phyloP scores from a whole-genome alignment of 805 yeast genomes.

The Starmerella powellii region DNA sequence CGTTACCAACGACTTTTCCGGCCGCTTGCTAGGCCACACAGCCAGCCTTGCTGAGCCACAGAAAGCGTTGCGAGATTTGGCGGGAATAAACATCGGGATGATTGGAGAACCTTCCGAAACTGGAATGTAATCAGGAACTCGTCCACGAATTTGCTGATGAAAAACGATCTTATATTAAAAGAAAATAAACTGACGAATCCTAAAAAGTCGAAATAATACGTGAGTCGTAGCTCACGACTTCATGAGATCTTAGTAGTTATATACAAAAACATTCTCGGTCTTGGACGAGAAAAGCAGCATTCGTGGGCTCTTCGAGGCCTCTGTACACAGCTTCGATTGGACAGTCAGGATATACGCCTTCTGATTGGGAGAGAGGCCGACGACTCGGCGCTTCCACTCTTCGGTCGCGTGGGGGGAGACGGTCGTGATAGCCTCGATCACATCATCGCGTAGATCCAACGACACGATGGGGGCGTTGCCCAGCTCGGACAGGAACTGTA shows the following conservation, averaged over 20 bases:
- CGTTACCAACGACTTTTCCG: too few relatives aligned
- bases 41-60: too few relatives aligned
- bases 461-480: conserved; percentile 61
- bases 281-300: conserved; percentile 68
- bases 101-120: too few relatives aligned
- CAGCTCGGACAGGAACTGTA: conserved; percentile 41
- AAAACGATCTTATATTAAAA: too few relatives aligned
- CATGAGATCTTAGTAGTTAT: conserved; percentile 32
- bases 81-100: too few relatives aligned
- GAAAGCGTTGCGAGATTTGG: too few relatives aligned
- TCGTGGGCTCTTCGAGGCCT: conserved; percentile 54
- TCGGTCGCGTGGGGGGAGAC: conserved; percentile 26
- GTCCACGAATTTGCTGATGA: too few relatives aligned
- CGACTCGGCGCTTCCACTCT: conserved; percentile 64
- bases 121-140: too few relatives aligned
- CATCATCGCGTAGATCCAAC: conserved; percentile 72
- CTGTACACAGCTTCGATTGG: conserved; percentile 58
- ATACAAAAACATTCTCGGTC: conserved; percentile 54
- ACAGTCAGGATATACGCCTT: conserved; percentile 68
- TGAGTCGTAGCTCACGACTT: not conserved
- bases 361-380: conserved; percentile 72
- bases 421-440: conserved; percentile 56
- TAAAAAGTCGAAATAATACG: not conserved
- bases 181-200: too few relatives aligned
- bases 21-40: too few relatives aligned